phyloP scores from a whole-genome alignment of 805 yeast genomes.

The Yarrowia sp. region DNA sequence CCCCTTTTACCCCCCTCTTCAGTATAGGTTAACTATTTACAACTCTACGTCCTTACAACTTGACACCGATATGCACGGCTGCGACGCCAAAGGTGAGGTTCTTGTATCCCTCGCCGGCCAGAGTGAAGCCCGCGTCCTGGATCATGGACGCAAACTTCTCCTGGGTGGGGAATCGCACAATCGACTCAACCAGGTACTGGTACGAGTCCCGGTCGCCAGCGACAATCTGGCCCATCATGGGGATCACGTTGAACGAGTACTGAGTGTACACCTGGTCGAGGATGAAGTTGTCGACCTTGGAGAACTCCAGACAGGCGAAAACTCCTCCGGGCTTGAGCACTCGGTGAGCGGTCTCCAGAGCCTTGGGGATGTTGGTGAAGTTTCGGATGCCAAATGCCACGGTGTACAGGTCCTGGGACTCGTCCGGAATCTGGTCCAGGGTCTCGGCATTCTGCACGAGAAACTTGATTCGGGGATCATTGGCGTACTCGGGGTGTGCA shows the following conservation, averaged over 20 bases:
- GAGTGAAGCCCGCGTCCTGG: conserved; percentile 90
- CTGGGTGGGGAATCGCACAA: conserved; percentile 89
- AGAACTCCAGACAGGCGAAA: conserved; percentile 93
- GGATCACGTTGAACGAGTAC: conserved; percentile 86
- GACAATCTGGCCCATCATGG: conserved; percentile 92
- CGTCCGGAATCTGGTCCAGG: conserved; percentile 80
- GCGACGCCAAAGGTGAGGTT: conserved; percentile 94
- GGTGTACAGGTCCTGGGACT: conserved; percentile 93
- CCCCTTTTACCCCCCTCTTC: not conserved
- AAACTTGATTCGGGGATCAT: conserved; percentile 75
- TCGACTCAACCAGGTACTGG: conserved; percentile 94
- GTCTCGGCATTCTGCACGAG: conserved; percentile 92
- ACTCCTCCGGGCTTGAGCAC: conserved; percentile 97
- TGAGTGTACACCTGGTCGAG: conserved; percentile 81
- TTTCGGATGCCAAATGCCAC: conserved; percentile 97
- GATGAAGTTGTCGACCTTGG: conserved; percentile 82
- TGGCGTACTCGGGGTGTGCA: conserved; percentile 62
- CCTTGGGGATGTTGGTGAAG: conserved; percentile 93
- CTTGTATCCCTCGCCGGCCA: conserved; percentile 91
- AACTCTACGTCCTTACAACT: conserved; percentile 56
- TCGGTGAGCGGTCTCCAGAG: conserved; percentile 92
- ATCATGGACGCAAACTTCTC: conserved; percentile 91
- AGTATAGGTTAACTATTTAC: conserved; percentile 25
- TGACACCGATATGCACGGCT: conserved; percentile 94
- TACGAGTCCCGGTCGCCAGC: conserved; percentile 96